Percentiles rank a stretch among this genome's conserved stretches.
Evolutionary conservation across 768 basidiomycete species (phyloP).

Genomic region (Russula abietina): DNA sequence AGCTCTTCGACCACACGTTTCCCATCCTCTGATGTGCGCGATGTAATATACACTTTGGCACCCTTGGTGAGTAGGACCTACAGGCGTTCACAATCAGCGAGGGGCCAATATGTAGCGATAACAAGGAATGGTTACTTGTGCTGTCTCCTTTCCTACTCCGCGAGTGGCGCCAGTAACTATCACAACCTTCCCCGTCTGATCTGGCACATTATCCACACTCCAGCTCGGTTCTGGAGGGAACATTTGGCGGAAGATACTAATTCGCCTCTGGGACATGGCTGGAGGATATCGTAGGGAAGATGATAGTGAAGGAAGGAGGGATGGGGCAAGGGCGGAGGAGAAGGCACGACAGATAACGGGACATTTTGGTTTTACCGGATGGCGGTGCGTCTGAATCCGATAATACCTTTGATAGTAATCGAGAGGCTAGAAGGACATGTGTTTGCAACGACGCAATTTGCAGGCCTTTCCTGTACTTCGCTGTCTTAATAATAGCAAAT

Average conservation of each 20-base stretch:
- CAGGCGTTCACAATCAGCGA: neutral
- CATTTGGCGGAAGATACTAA: neutral
- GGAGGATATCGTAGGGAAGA: neutral
- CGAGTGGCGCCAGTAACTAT: constrained; percentile 17
- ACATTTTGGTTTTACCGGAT: neutral
- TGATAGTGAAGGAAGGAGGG: neutral
- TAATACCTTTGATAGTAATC: neutral
- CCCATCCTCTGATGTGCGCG: constrained; percentile 3
- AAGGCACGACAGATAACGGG: neutral
- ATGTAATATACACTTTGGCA: constrained; percentile 23
- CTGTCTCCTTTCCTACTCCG: constrained; percentile 22
- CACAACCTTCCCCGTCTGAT: constrained; percentile 17
- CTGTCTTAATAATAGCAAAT: neutral
- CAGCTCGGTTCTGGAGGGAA: constrained; percentile 17
- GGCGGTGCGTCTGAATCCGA: neutral
- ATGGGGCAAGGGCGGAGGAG: neutral
- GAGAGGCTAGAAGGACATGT: neutral
- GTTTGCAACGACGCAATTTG: neutral
- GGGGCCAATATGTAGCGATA: neutral
- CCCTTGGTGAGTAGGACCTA: constrained; percentile 17
- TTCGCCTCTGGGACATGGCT: neutral
- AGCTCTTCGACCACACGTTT: constrained; percentile 7
- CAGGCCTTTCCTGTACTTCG: neutral
- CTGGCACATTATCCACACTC: constrained; percentile 12
- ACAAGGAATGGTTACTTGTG: neutral